phyloP scores from a whole-genome alignment of 345 rosid species.

The Eucalyptus decipiens region DNA sequence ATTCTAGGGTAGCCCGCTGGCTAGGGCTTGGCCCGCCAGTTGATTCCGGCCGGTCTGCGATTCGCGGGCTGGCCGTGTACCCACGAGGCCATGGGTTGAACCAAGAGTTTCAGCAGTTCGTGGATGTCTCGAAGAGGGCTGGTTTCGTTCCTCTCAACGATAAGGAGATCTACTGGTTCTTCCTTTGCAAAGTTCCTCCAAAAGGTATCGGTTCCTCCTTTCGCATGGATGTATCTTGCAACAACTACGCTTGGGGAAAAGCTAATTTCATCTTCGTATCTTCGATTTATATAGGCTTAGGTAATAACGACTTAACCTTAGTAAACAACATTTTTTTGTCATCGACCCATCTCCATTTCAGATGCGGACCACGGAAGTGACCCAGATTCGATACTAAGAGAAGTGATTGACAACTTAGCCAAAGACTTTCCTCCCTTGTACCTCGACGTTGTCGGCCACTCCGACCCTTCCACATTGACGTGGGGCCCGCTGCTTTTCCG shows the following conservation, averaged over 20 bases:
- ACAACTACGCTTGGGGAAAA: not conserved
- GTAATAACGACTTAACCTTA: not conserved
- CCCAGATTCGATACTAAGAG: constrained; percentile 5
- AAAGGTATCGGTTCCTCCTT: constrained; percentile 1
- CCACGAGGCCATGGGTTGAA: constrained; percentile 13
- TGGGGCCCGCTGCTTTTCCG: constrained; percentile 11
- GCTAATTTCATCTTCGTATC: too few species aligned
- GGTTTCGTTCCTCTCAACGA: constrained; percentile 10
- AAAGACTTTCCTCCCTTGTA: constrained; percentile 3
- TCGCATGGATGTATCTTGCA: not conserved
- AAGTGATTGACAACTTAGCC: constrained; percentile 6
- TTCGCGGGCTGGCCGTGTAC: constrained; percentile 9
- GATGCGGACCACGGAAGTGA: not conserved
- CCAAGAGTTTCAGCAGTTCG: not conserved
- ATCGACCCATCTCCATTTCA: not conserved
- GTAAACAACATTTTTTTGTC: not conserved
- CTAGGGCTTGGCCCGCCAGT: constrained; percentile 7
- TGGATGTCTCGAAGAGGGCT: constrained; percentile 9
- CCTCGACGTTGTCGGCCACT: constrained; percentile 7
- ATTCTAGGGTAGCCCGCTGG: constrained; percentile 19
- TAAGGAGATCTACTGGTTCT: constrained; percentile 11
- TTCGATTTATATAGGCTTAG: too few species aligned
- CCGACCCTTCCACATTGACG: constrained; percentile 12
- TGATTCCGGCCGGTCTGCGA: constrained; percentile 9
- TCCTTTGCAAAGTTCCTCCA: not conserved